Percentiles rank a stretch among this genome's conserved stretches.
Evolutionary conservation across 345 rosid genomes (phyloP).

Genomic region (Pugionium dolabratum): DNA sequence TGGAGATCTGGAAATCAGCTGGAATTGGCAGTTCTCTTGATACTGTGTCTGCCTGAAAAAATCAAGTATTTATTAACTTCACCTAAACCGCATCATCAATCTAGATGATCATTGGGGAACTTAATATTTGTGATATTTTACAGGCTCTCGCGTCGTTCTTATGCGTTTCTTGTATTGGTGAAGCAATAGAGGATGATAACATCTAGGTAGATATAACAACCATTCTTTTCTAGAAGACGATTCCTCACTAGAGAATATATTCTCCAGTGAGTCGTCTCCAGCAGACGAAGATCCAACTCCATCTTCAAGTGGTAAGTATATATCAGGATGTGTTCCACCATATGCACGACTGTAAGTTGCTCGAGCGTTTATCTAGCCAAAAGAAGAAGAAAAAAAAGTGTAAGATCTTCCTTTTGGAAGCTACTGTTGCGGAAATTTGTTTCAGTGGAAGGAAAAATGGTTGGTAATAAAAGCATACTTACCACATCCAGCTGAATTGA

Average conservation of each 20-base stretch:
- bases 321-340: conserved; percentile 70
- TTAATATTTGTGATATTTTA: conserved; percentile 55
- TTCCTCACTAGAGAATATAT: conserved; percentile 37
- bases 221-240: conserved; percentile 53
- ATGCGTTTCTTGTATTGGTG: conserved; percentile 71
- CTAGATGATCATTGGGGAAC: conserved; percentile 35
- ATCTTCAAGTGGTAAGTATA: conserved; percentile 61
- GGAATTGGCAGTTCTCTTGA: conserved; percentile 70
- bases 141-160: conserved; percentile 52
- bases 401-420: conserved; percentile 20
- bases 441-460: conserved; percentile 4
- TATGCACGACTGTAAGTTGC: conserved; percentile 76
- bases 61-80: conserved; percentile 20
- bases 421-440: conserved; percentile 3
- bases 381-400: conserved; percentile 6
- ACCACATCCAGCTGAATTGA: conserved; percentile 75
- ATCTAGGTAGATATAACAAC: conserved; percentile 75
- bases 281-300: conserved; percentile 38
- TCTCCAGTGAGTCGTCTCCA: conserved; percentile 36
- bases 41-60: conserved; percentile 53
- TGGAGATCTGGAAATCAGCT: conserved; percentile 66
- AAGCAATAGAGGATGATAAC: conserved; percentile 85
- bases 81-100: conserved; percentile 20
- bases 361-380: conserved; percentile 78
- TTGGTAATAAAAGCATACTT: conserved; percentile 22